Evolutionary conservation across 2,329 filamentous ascomycete species (phyloP), one percentile per base, ranked within the genome.

Genomic region (Phoma herbarum): DNA sequence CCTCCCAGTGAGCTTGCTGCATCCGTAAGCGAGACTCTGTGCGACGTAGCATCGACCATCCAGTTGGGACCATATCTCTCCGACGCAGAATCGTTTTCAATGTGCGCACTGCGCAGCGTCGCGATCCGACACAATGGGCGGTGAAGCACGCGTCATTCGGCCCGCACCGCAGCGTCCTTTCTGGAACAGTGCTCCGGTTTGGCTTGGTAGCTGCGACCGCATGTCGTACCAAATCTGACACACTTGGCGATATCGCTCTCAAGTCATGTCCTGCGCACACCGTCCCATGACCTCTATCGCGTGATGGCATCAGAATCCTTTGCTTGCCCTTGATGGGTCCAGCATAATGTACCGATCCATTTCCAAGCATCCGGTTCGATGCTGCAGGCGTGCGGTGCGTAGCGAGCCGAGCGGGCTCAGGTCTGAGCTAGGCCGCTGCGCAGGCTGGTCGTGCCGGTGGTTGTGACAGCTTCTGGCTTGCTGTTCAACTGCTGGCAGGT

Each of bases 111-210:
- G 45, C 33, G n/a, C 44, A 39, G 55, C 43, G 28, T 41, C 35
- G 20, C 16, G 47, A 51, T 52, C 57, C 51, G 57, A 59, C 42
- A 52, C 51, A 54, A 59, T 52, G 57, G 57, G 57, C 51, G 51
- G 51, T 55, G 57, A 55, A 31, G 35, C 47, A 49, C 33, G 49
- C 49, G 49, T 53, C 44, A 25, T 39, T 48, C 57, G 57, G 57
- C 41, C 57, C 57, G 57, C 42, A 52, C 57, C 52, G 57, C 41
- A 55, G 57, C 57, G 52, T 44, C 29, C 42, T 31, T 22, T 31
- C 47, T 60, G 47, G 52, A 39, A 52, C 20, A n/a, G n/a, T 14
- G n/a, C 54, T 42, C 25, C 42, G 46, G 41, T 51, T 51, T 46
- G 41, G 53, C 12, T 16, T 35, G 16, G 16, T 2, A 31, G 33